Evolutionary conservation across 2,329 filamentous ascomycete genomes (phyloP).

Genomic region (Pestalotiopsis sp.): DNA sequence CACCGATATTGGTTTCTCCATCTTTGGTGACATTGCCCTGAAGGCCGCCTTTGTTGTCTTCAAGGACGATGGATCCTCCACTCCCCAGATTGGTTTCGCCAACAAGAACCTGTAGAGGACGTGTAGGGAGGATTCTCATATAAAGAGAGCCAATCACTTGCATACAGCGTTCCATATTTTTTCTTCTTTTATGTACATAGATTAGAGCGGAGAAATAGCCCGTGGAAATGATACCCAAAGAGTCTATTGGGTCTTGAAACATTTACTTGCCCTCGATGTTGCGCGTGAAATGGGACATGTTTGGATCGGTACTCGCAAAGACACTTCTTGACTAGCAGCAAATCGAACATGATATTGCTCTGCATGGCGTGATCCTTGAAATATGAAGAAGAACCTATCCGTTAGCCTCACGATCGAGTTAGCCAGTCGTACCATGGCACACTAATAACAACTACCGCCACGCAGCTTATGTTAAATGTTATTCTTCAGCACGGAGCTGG

Average conservation of each 20-base stretch:
- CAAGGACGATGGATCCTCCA: slow-evolving; percentile 10
- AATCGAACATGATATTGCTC: background rate
- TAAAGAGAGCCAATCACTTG: background rate
- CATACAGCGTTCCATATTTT: background rate
- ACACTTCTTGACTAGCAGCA: background rate
- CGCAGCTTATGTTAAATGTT: background rate
- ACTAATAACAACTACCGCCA: background rate
- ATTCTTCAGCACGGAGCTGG: background rate
- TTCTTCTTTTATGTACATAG: background rate
- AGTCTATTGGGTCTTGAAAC: background rate
- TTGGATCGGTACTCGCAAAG: background rate
- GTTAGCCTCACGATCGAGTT: background rate
- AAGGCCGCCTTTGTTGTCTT: slow-evolving; percentile 18
- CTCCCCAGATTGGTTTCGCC: slow-evolving; percentile 10
- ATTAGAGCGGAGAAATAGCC: background rate
- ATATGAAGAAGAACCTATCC: background rate
- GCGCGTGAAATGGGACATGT: background rate
- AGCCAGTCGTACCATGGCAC: background rate
- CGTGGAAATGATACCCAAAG: background rate
- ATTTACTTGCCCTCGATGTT: background rate
- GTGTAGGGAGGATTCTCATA: background rate
- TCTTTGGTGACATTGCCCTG: slow-evolving; percentile 17
- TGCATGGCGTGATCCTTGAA: background rate
- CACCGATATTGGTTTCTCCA: slow-evolving; percentile 17
- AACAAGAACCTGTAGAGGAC: slow-evolving; percentile 1